A percentile compares a stretch with the other conserved stretches of the same genome.
Evolutionary conservation across 768 basidiomycete genomes (phyloP).

Genomic region (Coprinopsis marcescibilis): DNA sequence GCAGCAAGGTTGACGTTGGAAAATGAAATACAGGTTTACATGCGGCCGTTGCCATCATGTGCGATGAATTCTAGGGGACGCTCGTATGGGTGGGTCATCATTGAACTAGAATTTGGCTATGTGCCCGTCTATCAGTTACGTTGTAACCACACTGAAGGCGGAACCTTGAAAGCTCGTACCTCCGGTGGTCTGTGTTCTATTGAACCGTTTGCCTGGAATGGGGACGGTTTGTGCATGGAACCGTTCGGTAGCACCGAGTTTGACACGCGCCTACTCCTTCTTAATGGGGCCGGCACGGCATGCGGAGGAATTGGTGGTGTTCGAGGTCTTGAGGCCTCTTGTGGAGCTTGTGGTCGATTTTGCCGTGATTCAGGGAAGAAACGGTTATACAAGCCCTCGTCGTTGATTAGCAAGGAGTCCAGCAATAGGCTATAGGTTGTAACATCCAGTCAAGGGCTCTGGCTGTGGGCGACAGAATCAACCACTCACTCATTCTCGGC

Average conservation of each 20-base stretch:
- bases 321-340: background rate
- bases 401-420: slow-evolving; percentile 28
- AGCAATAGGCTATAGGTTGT: slow-evolving; percentile 27
- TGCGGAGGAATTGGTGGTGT: background rate
- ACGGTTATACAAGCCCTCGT: slow-evolving; percentile 19
- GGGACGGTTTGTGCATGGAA: too few species aligned
- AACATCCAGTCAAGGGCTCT: background rate
- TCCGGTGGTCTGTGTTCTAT: too few species aligned
- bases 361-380: slow-evolving; percentile 15
- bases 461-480: background rate
- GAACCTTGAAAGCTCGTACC: too few species aligned
- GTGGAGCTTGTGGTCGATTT: slow-evolving; percentile 10
- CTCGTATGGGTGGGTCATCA: background rate
- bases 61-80: background rate
- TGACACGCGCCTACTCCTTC: background rate
- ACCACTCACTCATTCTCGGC: slow-evolving; percentile 44
- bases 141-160: too few species aligned
- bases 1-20: too few species aligned
- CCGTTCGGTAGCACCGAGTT: background rate
- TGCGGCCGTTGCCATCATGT: background rate
- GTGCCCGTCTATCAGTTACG: too few species aligned
- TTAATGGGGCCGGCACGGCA: background rate
- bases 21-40: too few species aligned
- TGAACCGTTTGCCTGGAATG: too few species aligned
- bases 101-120: background rate